Conservation (phyloP, 1,284 basidiomycete species). For the Ceratobasidium sp. region DNA sequence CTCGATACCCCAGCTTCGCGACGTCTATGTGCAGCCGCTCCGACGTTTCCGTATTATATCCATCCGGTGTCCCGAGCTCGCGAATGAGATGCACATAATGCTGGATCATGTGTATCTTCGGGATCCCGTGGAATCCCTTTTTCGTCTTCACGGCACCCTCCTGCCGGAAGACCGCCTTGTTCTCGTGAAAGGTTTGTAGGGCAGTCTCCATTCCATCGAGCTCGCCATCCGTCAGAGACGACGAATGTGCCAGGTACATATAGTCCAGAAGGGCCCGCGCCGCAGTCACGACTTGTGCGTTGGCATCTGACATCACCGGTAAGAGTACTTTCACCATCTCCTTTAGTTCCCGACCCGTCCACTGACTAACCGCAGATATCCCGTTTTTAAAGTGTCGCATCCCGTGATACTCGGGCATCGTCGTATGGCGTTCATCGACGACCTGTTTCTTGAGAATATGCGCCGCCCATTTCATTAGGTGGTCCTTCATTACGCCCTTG, state of each 20-base stretch:
- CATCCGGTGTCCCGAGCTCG: constrained; percentile 45
- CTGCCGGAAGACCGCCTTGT: constrained; percentile 54
- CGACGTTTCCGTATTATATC: constrained; percentile 45
- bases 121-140: constrained; percentile 55
- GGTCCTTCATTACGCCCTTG: constrained; percentile 50
- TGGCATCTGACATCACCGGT: constrained; percentile 50
- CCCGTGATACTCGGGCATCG: constrained; percentile 20
- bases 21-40: constrained; percentile 48
- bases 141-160: constrained; percentile 50
- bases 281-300: constrained; percentile 41
- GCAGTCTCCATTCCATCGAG: constrained; percentile 52
- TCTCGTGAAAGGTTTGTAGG: constrained; percentile 53
- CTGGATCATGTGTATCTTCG: constrained; percentile 56
- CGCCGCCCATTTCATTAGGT: constrained; percentile 48
- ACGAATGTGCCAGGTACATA: constrained; percentile 49
- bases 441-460: constrained; percentile 10
- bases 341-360: constrained; percentile 53
- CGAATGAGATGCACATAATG: constrained; percentile 43
- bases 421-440: constrained; percentile 31
- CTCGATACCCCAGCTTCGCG: constrained; percentile 42
- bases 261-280: constrained; percentile 55
- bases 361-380: constrained; percentile 50
- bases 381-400: neutral
- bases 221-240: constrained; percentile 51
- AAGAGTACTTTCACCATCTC: constrained; percentile 56